These are phyloP conservation scores for Candida sp. DNA, from an alignment of 1,139 yeast genomes.

Conservation along the genomic window DNA sequence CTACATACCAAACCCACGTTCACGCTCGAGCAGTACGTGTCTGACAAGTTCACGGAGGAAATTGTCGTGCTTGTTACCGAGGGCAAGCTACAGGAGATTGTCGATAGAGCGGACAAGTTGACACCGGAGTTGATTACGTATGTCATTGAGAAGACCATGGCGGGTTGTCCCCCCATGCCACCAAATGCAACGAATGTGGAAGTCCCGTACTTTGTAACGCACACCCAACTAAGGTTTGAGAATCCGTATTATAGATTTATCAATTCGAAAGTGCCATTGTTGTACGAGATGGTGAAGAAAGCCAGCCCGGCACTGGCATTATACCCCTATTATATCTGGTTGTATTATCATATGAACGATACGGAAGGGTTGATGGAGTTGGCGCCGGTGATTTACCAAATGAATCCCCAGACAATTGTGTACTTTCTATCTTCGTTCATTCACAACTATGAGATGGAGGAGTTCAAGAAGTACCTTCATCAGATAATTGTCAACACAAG, in stretches of 20 bases:
- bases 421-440: conserved; percentile 35
- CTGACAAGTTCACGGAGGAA: background rate
- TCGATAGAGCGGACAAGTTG: background rate
- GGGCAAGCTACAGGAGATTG: background rate
- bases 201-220: conserved; percentile 6
- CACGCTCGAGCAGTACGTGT: background rate
- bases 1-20: background rate
- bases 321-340: conserved; percentile 23
- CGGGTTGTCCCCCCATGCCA: conserved; percentile 5
- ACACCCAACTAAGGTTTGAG: background rate
- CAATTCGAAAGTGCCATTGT: conserved; percentile 9
- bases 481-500: conserved; percentile 11
- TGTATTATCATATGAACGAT: conserved; percentile 38
- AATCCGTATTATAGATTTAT: conserved; percentile 9
- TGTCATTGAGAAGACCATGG: conserved; percentile 5
- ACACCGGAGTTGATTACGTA: background rate
- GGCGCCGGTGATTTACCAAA: conserved; percentile 18
- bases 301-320: background rate
- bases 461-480: conserved; percentile 27
- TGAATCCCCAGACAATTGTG: conserved; percentile 29
- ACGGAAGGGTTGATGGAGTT: conserved; percentile 23
- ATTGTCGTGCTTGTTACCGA: background rate
- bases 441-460: conserved; percentile 36
- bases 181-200: conserved; percentile 1
- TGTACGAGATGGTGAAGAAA: conserved; percentile 2